Evolutionary conservation across 129 eudicot species (phyloP).

Genomic region (Artemisia argyi): DNA sequence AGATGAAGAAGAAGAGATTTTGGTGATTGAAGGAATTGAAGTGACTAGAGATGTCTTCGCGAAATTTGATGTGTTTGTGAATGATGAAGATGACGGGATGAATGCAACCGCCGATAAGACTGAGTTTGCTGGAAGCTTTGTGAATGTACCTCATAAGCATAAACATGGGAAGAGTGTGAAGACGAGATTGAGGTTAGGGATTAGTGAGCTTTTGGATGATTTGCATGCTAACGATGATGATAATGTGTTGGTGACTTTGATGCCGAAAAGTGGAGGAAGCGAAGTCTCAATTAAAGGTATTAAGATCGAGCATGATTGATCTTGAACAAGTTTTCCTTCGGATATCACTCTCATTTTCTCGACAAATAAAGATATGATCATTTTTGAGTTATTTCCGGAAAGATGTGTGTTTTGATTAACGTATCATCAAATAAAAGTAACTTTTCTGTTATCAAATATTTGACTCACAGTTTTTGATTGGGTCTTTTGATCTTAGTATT

Average conservation of each 20-base stretch:
- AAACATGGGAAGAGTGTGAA: constrained; percentile 35
- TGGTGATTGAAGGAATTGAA: constrained; percentile 48
- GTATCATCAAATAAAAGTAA: neutral
- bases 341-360: neutral
- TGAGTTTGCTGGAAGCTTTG: constrained; percentile 57
- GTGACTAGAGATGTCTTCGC: constrained; percentile 31
- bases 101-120: constrained; percentile 33
- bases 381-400: neutral
- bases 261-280: constrained; percentile 32
- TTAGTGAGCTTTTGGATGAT: constrained; percentile 45
- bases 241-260: constrained; percentile 45
- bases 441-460: neutral
- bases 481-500: too few species aligned
- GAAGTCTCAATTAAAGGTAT: constrained; percentile 26
- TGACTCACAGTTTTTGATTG: too few species aligned
- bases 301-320: constrained; percentile 33
- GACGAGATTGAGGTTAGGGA: constrained; percentile 41
- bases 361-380: neutral
- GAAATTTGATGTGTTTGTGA: constrained; percentile 62
- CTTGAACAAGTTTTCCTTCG: neutral
- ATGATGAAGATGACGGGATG: constrained; percentile 48
- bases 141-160: constrained; percentile 54
- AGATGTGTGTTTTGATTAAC: neutral
- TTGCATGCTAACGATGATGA: constrained; percentile 47
- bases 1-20: constrained; percentile 41